Base-by-base conservation (phyloP, 768 basidiomycete species). In the Coprinellus aureogranulatus region DNA sequence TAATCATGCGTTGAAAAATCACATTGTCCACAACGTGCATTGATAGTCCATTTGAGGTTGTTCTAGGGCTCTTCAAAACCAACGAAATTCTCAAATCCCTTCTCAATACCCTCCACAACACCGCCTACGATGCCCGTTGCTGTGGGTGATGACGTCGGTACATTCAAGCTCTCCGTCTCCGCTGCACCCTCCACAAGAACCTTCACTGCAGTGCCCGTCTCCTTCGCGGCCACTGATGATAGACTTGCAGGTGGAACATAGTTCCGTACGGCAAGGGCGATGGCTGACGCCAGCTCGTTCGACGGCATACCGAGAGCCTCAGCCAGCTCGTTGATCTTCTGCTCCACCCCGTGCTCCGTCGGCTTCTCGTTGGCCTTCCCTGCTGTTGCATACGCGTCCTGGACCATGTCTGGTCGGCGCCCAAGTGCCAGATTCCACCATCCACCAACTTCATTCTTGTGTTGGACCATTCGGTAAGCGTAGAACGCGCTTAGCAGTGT, bases 191-290 rank as follows among this genome's bases (percentile, higher is more conserved):
- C 55, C 37, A 83, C 41, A 60, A 80, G 66, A 8, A 74, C 68
- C 12, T 73, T 72, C 18, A 81, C 78, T 2, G 75, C 77, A 4
- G 69, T 62, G 0, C 77, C 77, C 0, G 81, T 81, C 64, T 81
- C 79, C 50, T 72, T 72, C 28, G 76, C 77, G 1, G 79, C 77
- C 4, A 87, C 69, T 1, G 82, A 84, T 9, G 83, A 80, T 51
- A 88, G 66, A 37, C 81, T 85, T 6, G 82, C 84, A 10, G 81
- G 80, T 1, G 87, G 85, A 10, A 88, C 80, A 59, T 84, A 69
- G 28, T 83, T 75, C 60, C 77, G 76, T 28, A 87, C 82, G 0
- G 82, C 85, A 48, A 73, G 76, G 0, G 84, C 85, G 48, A 90
- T 83, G 0, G 87, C 89, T 18, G 74, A 76, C 2, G 88, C 87